These are phyloP conservation scores for Murraya koenigii DNA, from an alignment of 345 rosid genomes.

Conservation along the genomic window DNA sequence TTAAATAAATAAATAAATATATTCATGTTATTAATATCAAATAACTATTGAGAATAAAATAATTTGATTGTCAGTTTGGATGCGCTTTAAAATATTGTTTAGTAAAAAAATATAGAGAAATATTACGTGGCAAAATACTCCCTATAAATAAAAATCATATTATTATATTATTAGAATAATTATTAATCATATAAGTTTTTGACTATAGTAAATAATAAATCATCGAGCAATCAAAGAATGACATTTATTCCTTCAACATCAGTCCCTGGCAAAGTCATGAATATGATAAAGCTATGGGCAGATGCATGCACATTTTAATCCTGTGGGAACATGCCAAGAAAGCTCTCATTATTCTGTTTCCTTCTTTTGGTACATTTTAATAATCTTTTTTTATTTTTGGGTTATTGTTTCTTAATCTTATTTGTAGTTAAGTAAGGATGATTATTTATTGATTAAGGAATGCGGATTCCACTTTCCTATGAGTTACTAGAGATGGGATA, in stretches of 20 bases:
- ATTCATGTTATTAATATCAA: no score
- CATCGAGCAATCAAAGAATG: neutral
- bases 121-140: neutral
- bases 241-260: neutral
- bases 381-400: neutral
- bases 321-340: neutral
- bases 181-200: neutral
- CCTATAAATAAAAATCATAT: neutral
- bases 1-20: no score
- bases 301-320: conserved; percentile 24
- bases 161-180: neutral
- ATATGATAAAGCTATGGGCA: neutral
- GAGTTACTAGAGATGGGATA: neutral
- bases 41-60: no score
- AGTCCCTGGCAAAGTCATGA: no score
- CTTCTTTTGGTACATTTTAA: neutral
- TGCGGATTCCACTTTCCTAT: neutral
- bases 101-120: neutral
- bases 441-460: neutral
- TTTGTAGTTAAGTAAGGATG: neutral
- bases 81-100: no score
- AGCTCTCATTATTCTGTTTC: neutral
- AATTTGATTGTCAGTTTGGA: no score
- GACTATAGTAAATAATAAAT: neutral
- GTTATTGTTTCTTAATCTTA: neutral